Conservation (phyloP, 345 rosid species). For the Zanthoxylum bungeanum region DNA sequence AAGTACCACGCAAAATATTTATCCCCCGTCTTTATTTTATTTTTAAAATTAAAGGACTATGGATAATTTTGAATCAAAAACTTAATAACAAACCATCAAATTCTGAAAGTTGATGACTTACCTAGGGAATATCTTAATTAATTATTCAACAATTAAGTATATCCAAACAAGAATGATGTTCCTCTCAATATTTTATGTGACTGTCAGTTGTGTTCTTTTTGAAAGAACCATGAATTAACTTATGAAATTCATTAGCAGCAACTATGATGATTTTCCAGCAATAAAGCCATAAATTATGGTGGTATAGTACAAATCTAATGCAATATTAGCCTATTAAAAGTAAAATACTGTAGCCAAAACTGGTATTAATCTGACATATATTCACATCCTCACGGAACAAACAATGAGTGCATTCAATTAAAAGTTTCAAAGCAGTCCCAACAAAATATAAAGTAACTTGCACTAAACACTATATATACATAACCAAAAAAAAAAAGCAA, state of each 20-base stretch:
- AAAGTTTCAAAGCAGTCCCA: constrained; percentile 9
- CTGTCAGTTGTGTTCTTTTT: not conserved
- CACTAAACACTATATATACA: not conserved
- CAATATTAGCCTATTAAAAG: not conserved
- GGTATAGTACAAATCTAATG: not conserved
- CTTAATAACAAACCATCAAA: not conserved
- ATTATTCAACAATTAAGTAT: not conserved
- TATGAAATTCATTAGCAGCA: constrained; percentile 1
- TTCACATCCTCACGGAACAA: constrained; percentile 14
- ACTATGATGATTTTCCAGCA: constrained; percentile 12
- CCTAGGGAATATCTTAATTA: not conserved
- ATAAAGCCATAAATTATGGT: constrained; percentile 9
- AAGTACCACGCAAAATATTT: not conserved
- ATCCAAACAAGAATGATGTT: not conserved
- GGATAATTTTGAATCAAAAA: not conserved
- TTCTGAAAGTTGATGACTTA: not conserved
- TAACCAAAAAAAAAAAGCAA: constrained; percentile 5
- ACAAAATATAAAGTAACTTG: not conserved
- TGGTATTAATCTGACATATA: constrained; percentile 5
- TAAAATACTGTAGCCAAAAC: not conserved
- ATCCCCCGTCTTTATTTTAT: not conserved
- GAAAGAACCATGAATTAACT: constrained; percentile 1
- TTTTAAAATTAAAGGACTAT: not conserved
- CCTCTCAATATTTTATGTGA: constrained; percentile 20
- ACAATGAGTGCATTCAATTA: constrained; percentile 3